Percentiles rank a stretch among this genome's conserved stretches.
Evolutionary conservation across 129 eudicot species (phyloP).

Genomic region (Dittrichia graveolens): DNA sequence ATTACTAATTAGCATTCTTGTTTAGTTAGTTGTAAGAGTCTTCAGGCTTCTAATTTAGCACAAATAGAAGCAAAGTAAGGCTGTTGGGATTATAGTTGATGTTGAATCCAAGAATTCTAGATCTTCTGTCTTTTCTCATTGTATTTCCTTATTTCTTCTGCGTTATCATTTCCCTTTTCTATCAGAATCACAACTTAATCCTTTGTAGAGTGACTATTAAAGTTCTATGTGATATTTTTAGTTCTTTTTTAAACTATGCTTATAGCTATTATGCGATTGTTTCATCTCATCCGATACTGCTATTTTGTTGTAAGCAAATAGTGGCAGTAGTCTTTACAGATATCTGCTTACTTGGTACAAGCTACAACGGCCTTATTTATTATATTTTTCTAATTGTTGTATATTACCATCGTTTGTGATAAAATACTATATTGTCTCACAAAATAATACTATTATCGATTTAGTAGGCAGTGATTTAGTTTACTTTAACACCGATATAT

Average conservation of each 20-base stretch:
- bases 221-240: not conserved
- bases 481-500: constrained; percentile 5
- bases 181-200: not conserved
- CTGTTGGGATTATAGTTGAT: not conserved
- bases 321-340: not conserved
- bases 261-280: constrained; percentile 10
- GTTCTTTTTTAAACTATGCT: not conserved
- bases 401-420: not conserved
- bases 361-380: not conserved
- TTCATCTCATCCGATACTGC: not conserved
- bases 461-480: not conserved
- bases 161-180: not conserved
- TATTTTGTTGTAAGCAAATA: not conserved
- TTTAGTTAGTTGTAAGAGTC: not conserved
- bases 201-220: not conserved
- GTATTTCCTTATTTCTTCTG: not conserved
- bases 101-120: not conserved
- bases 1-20: not conserved
- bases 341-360: constrained; percentile 11
- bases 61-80: not conserved
- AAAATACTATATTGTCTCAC: not conserved
- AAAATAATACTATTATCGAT: constrained; percentile 11
- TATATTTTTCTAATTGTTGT: too few species aligned
- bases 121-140: not conserved
- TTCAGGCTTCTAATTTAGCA: not conserved